Evolutionary conservation across 352 stramenopile species (phyloP).

Genomic region (Pythium apleroticum): DNA sequence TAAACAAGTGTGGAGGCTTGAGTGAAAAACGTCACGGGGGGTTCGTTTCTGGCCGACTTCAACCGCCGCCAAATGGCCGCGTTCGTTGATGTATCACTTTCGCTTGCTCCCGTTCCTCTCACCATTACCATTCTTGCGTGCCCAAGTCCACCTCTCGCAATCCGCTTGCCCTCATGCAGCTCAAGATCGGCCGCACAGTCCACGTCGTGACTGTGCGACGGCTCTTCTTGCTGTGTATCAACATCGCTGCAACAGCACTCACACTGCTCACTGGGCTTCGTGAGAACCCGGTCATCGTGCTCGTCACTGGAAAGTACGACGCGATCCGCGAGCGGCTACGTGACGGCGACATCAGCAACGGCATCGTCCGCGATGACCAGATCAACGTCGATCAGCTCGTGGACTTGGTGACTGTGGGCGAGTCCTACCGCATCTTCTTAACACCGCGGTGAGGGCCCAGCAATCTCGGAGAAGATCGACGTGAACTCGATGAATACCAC

Average conservation of each 20-base stretch:
- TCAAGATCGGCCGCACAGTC: slow-evolving; percentile 6
- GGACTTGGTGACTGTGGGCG: slow-evolving; percentile 32
- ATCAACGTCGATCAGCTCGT: slow-evolving; percentile 21
- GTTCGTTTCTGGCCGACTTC: too few species aligned
- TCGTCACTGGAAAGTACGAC: slow-evolving; percentile 22
- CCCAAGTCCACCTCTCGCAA: too few species aligned
- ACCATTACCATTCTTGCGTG: too few species aligned
- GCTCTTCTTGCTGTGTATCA: slow-evolving; percentile 19
- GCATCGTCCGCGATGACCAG: slow-evolving; percentile 22
- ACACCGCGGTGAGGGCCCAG: slow-evolving; percentile 17
- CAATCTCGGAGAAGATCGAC: slow-evolving; percentile 29
- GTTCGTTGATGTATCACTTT: too few species aligned
- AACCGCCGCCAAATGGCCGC: too few species aligned
- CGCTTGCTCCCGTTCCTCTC: too few species aligned
- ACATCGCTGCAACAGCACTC: slow-evolving; percentile 19
- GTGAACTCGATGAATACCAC: slow-evolving; percentile 39
- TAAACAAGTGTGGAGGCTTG: too few species aligned
- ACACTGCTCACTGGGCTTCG: slow-evolving; percentile 26
- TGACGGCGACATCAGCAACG: slow-evolving; percentile 30
- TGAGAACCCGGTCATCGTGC: slow-evolving; percentile 26
- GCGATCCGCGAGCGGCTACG: slow-evolving; percentile 18
- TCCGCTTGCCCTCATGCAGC: too few species aligned
- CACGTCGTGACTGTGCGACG: slow-evolving; percentile 8
- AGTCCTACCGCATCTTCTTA: slow-evolving; percentile 31
- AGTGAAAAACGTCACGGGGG: too few species aligned